These are phyloP conservation scores for Sporisorium iseilematis-ciliati DNA, from an alignment of 1,284 basidiomycete species.

Conservation along the genomic window DNA sequence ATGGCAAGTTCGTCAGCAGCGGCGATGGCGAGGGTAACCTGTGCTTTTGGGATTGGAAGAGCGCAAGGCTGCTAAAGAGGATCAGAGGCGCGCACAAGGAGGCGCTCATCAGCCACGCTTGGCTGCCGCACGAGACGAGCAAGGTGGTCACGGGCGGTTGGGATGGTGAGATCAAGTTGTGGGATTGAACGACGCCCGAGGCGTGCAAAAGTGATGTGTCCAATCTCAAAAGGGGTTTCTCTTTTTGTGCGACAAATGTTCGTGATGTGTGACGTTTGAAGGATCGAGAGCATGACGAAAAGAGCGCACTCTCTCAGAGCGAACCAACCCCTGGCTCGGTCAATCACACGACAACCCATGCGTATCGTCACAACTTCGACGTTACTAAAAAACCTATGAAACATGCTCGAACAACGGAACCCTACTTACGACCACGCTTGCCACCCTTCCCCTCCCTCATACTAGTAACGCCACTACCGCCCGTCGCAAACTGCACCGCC, in stretches of 20 bases:
- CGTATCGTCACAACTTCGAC: too few species aligned
- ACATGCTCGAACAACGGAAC: too few species aligned
- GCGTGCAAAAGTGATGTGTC: not conserved
- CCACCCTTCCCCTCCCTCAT: slow-evolving; percentile 43
- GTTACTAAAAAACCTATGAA: too few species aligned
- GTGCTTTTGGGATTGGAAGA: slow-evolving; percentile 99
- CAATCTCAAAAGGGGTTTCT: too few species aligned
- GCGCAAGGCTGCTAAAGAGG: slow-evolving; percentile 86
- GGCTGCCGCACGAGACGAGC: slow-evolving; percentile 92
- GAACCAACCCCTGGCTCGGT: too few species aligned
- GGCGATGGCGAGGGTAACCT: slow-evolving; percentile 95
- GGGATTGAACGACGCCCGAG: slow-evolving; percentile 73
- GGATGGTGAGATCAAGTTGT: slow-evolving; percentile 97
- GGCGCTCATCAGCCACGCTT: slow-evolving; percentile 95
- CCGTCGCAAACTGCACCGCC: slow-evolving; percentile 61
- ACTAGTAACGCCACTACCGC: slow-evolving; percentile 53
- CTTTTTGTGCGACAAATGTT: too few species aligned
- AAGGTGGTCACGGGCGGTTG: slow-evolving; percentile 96
- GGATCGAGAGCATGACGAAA: too few species aligned
- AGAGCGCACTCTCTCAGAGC: too few species aligned
- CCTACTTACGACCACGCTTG: slow-evolving; percentile 34
- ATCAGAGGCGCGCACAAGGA: slow-evolving; percentile 85
- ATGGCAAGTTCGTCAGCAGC: slow-evolving; percentile 96
- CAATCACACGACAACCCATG: too few species aligned
- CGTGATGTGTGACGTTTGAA: too few species aligned